These are phyloP conservation scores for Alternaria arborescens DNA, from an alignment of 2,329 filamentous ascomycete genomes.

Conservation along the genomic window DNA sequence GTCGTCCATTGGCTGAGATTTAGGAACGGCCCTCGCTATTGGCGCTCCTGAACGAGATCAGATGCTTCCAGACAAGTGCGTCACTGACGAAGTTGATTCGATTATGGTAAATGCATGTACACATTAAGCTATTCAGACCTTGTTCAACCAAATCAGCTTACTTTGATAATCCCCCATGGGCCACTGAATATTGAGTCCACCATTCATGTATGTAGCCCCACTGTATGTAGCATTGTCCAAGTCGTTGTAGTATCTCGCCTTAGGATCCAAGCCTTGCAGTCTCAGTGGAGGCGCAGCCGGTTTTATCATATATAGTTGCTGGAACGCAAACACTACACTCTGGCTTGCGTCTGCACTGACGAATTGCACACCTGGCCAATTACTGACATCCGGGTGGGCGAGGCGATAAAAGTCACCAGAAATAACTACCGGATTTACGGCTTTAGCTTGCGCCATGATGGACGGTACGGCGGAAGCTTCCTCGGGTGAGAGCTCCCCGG, in stretches of 20 bases:
- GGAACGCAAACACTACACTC: constrained; percentile 68
- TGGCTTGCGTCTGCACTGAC: constrained; percentile 60
- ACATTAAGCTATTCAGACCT: constrained; percentile 12
- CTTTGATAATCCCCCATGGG: constrained; percentile 64
- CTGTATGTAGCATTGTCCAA: constrained; percentile 63
- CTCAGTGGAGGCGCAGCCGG: constrained; percentile 63
- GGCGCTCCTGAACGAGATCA: background rate
- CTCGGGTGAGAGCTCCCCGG: constrained; percentile 58
- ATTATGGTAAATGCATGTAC: background rate
- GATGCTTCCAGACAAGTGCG: background rate
- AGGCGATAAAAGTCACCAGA: constrained; percentile 68
- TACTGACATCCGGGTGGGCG: constrained; percentile 64
- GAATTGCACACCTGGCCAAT: constrained; percentile 70
- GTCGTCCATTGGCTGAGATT: background rate
- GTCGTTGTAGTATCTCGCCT: constrained; percentile 61
- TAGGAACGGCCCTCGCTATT: background rate
- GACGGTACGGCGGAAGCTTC: constrained; percentile 64
- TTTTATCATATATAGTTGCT: constrained; percentile 63
- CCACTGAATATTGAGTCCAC: constrained; percentile 64
- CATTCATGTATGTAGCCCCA: constrained; percentile 70
- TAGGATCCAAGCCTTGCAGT: constrained; percentile 65
- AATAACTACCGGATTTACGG: constrained; percentile 67
- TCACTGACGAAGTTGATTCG: background rate
- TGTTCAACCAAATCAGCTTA: constrained; percentile 64
- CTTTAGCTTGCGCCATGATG: constrained; percentile 64